phyloP scores from a whole-genome alignment of 2,329 filamentous ascomycete genomes.

The Aciculosporium take region DNA sequence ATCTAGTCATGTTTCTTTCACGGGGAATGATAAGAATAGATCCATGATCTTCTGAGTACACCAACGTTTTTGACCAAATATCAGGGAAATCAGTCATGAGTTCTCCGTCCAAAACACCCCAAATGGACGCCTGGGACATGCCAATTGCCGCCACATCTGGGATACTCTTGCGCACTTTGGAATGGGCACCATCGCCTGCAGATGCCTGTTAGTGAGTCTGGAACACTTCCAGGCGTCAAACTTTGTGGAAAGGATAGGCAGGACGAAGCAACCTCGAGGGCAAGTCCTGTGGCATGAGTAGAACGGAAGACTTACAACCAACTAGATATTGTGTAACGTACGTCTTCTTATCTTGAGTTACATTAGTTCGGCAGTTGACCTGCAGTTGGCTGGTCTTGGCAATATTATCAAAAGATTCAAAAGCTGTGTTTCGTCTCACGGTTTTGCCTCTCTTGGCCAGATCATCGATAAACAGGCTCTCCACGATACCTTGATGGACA shows the following conservation, averaged over 20 bases:
- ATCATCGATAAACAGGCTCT: conserved; percentile 56
- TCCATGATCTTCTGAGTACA: conserved; percentile 52
- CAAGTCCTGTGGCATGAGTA: not conserved
- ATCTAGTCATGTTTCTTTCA: conserved; percentile 56
- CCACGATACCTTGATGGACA: conserved; percentile 63
- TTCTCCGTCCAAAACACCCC: conserved; percentile 60
- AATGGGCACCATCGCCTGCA: conserved; percentile 54
- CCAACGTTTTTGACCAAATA: conserved; percentile 58
- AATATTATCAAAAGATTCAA: conserved; percentile 39
- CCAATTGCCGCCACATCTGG: conserved; percentile 40
- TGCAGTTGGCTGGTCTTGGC: conserved; percentile 30
- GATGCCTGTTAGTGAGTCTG: not conserved
- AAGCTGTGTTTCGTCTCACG: conserved; percentile 50
- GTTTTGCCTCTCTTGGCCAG: conserved; percentile 48
- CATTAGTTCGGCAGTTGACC: conserved; percentile 36
- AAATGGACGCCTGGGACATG: conserved; percentile 40
- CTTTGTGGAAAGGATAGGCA: not conserved
- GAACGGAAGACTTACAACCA: conserved; percentile 38
- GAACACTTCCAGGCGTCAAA: not conserved
- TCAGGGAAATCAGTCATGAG: conserved; percentile 61
- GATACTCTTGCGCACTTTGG: conserved; percentile 52
- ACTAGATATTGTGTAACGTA: conserved; percentile 50
- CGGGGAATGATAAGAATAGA: conserved; percentile 62
- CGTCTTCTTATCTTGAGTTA: conserved; percentile 33
- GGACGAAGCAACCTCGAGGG: not conserved